These are phyloP conservation scores for Emiliania huxleyi DNA, from an alignment of 78 protist genomes.

Conservation along the genomic window DNA sequence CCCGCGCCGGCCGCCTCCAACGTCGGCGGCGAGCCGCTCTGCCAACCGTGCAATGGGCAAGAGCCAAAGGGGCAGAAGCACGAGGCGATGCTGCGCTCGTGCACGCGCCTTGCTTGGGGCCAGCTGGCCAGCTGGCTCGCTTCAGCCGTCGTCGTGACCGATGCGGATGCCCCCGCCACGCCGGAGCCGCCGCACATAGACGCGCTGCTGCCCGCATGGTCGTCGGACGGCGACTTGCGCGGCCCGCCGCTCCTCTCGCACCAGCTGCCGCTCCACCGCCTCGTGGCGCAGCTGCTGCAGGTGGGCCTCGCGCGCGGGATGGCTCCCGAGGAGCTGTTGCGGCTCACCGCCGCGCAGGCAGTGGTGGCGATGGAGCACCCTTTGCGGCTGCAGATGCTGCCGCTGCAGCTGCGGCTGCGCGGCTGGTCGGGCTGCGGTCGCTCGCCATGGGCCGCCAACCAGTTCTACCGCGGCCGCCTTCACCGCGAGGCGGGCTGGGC, in stretches of 20 bases:
- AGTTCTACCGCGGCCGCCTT: constrained; percentile 12
- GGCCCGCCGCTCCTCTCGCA: neutral
- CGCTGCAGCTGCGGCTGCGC: neutral
- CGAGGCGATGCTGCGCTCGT: neutral
- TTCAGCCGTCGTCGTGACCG: neutral
- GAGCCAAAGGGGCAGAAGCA: neutral
- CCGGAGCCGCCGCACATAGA: neutral
- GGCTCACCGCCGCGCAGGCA: neutral
- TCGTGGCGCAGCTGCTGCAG: neutral
- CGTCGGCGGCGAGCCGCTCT: neutral
- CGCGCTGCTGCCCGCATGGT: neutral
- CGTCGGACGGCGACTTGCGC: neutral
- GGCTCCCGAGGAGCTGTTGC: neutral
- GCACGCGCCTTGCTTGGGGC: neutral
- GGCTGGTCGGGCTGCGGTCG: neutral
- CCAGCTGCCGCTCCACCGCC: neutral
- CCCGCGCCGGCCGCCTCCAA: neutral
- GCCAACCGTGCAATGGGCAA: too few species aligned
- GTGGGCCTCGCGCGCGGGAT: neutral
- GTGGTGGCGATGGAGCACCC: neutral
- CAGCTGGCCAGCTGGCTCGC: neutral
- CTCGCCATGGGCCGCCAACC: neutral
- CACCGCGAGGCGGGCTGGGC: neutral
- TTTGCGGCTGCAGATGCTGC: constrained; percentile 5
- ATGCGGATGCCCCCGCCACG: neutral